These are phyloP conservation scores for Fragaria ananassa DNA, from an alignment of 306 rosid genomes.

Conservation along the genomic window DNA sequence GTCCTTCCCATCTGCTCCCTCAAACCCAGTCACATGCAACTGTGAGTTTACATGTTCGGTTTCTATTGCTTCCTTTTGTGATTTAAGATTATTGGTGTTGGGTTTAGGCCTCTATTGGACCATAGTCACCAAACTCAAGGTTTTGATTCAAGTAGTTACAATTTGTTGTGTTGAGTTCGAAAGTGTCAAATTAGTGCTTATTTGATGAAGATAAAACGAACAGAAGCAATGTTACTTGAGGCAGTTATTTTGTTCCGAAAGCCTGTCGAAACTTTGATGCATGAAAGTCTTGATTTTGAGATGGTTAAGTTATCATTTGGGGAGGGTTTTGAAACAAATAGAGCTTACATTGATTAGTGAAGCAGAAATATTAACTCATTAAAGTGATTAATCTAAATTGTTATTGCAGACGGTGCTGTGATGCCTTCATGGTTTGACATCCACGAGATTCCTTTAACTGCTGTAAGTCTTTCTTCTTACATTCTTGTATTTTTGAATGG, in stretches of 20 bases:
- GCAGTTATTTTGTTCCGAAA: not conserved
- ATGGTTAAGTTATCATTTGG: not conserved
- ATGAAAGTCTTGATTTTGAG: not conserved
- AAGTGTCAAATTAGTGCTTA: no score
- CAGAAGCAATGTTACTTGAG: not conserved
- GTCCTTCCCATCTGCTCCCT: slow-evolving; percentile 89
- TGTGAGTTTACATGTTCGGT: slow-evolving; percentile 32
- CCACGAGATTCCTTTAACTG: slow-evolving; percentile 66
- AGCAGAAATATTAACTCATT: not conserved
- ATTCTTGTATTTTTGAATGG: not conserved
- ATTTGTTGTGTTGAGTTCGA: not conserved
- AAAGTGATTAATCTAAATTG: slow-evolving; percentile 19
- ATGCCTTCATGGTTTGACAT: slow-evolving; percentile 97
- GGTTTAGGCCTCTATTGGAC: not conserved
- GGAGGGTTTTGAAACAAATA: not conserved
- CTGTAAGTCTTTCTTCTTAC: slow-evolving; percentile 40
- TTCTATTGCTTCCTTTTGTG: not conserved
- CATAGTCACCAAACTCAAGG: not conserved
- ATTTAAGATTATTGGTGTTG: not conserved
- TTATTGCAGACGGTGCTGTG: slow-evolving; percentile 55
- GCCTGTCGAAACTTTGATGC: not conserved
- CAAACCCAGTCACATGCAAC: slow-evolving; percentile 77
- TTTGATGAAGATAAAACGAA: not conserved
- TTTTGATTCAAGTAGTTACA: not conserved
- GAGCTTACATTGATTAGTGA: not conserved